phyloP scores from a whole-genome alignment of 805 yeast species.

The Schizosaccharomyces cryophilus region DNA sequence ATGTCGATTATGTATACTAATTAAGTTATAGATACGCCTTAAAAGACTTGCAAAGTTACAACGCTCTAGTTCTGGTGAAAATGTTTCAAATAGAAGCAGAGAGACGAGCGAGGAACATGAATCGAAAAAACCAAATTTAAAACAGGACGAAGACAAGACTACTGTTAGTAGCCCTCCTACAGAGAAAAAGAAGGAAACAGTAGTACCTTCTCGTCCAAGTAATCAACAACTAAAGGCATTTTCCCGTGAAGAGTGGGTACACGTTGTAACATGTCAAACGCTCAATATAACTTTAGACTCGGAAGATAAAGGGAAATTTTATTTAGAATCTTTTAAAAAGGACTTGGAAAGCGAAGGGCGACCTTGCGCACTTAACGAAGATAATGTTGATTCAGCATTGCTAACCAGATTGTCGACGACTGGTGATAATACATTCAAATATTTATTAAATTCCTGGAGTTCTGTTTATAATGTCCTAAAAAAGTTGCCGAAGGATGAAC shows the following conservation, averaged over 20 bases:
- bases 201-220: not conserved
- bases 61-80: not conserved
- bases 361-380: not conserved
- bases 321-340: not conserved
- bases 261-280: not conserved
- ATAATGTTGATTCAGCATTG: not conserved
- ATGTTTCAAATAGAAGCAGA: not conserved
- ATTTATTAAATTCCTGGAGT: not conserved
- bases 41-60: not conserved
- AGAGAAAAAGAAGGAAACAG: not conserved
- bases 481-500: constrained; percentile 11
- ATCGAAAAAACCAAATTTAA: not conserved
- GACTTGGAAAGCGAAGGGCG: not conserved
- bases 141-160: not conserved
- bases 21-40: not conserved
- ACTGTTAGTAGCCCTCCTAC: not conserved
- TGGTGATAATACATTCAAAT: not conserved
- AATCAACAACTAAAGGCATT: not conserved
- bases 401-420: not conserved
- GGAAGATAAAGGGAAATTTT: not conserved
- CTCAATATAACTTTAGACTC: not conserved
- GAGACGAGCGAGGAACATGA: not conserved
- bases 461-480: constrained; percentile 12
- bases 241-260: not conserved
- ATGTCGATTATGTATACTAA: not conserved